Base-by-base conservation (phyloP, 805 yeast species). In the Candida namnaoensis region DNA sequence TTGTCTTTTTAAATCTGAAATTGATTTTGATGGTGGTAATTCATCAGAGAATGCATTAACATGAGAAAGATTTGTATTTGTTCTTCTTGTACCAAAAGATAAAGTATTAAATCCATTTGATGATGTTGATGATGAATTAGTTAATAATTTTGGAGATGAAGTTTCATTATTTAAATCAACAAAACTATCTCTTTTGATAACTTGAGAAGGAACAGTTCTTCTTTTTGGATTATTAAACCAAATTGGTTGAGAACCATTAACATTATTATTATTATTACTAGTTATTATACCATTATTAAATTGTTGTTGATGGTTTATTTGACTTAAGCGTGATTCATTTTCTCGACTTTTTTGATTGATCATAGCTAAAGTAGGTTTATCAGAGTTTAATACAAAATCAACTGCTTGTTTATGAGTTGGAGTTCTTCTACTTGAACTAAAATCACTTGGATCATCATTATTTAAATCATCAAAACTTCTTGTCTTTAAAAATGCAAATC, bases 181-280 rank as follows among this genome's bases (percentile, higher is more conserved):
- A 9, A 40, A 35, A n/a, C 45, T 43, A 19, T 54, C 61, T 49
- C 79, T 60, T 47, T 71, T 72, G 23, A 73, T 56, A 13, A 72
- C 63, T 4, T 61, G 62, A n/a, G 68, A 65, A 8, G 80, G 78
- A n/a, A 69, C 61, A 1, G 62, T 56, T 43, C 79, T 61, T 45
- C 69, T 68, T 44, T 65, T 69, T n/a, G 71, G 65, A 38, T 64
- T 64, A 36, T 64, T 62, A 45, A 56, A 65, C 71, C 69, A 69
- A 23, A 52, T 51, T 7, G 66, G 66, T 23, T 50, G 38, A 12
- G 33, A 28, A 13, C 11, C 11, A 12, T 13, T 13, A 8, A 2
- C 3, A 9, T 30, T 9, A 26, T 8, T 13, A 8, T 6, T 11
- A 9, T 30, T 9, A 26, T 8, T 12, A 12, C 11, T 11, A 30